phyloP scores from a whole-genome alignment of 148 eudicot genomes.

The Vaccinium corymbosum region DNA sequence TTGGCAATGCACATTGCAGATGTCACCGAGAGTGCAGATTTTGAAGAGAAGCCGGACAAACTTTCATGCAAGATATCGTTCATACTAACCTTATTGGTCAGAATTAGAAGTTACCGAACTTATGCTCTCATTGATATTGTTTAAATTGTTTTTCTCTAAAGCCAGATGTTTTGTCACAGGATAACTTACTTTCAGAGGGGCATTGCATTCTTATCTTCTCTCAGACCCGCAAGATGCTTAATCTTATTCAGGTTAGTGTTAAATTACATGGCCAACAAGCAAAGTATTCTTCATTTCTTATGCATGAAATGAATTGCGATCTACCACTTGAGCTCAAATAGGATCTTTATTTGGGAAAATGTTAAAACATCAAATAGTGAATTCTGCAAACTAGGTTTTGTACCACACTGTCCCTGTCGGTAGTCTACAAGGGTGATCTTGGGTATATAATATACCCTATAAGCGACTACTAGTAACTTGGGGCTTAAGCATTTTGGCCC shows the following conservation, averaged over 20 bases:
- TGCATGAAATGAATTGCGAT: neutral
- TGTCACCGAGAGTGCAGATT: conserved; percentile 50
- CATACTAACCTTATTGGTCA: conserved; percentile 73
- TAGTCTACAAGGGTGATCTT: neutral
- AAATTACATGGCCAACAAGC: neutral
- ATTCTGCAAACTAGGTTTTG: neutral
- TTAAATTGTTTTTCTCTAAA: neutral
- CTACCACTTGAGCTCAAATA: neutral
- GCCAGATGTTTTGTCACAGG: conserved; percentile 35
- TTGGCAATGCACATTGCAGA: conserved; percentile 84
- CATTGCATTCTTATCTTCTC: conserved; percentile 95
- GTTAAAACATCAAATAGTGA: neutral
- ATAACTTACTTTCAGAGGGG: conserved; percentile 67
- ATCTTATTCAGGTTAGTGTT: conserved; percentile 74
- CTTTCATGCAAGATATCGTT: conserved; percentile 95
- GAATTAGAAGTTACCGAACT: conserved; percentile 19
- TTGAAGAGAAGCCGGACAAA: conserved; percentile 54
- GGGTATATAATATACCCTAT: neutral
- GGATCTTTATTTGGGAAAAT: neutral
- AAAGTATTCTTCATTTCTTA: neutral
- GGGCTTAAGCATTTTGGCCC: neutral
- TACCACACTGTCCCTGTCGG: neutral
- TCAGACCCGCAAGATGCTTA: conserved; percentile 95
- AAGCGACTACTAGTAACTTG: neutral
- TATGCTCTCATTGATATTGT: conserved; percentile 10